A percentile compares a stretch with the other conserved stretches of the same genome.
Conservation (phyloP, 1,139 yeast genomes). For the Blastobotrys aristatus region DNA sequence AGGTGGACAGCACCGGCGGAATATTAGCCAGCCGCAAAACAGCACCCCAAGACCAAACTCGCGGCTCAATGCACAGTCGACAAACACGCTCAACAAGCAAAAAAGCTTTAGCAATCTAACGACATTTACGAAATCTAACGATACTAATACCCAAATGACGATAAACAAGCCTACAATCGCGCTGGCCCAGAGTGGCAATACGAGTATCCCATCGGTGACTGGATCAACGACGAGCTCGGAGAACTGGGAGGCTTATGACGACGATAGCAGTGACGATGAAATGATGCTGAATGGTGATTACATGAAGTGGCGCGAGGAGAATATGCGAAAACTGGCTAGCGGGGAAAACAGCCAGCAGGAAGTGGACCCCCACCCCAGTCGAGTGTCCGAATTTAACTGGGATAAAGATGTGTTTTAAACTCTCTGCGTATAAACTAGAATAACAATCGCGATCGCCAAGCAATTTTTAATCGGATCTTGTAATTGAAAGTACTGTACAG, state of each 20-base stretch:
- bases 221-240: conserved; percentile 18
- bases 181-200: background rate
- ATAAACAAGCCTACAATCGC: background rate
- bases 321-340: conserved; percentile 18
- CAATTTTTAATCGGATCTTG: no score
- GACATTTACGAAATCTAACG: no score
- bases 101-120: background rate
- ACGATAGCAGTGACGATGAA: conserved; percentile 26
- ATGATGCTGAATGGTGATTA: conserved; percentile 19
- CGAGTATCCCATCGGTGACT: conserved; percentile 11
- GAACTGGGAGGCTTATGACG: conserved; percentile 26
- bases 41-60: background rate
- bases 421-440: background rate
- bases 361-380: background rate
- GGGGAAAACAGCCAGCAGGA: background rate
- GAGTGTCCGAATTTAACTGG: conserved; percentile 30
- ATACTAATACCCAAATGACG: no score
- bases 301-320: conserved; percentile 23
- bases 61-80: background rate
- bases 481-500: no score
- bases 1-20: background rate
- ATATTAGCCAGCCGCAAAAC: conserved; percentile 3
- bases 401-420: conserved; percentile 28
- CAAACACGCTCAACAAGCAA: background rate
- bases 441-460: background rate